Evolutionary conservation across 2,329 filamentous ascomycete species (phyloP).

Genomic region (Claviceps sp.): DNA sequence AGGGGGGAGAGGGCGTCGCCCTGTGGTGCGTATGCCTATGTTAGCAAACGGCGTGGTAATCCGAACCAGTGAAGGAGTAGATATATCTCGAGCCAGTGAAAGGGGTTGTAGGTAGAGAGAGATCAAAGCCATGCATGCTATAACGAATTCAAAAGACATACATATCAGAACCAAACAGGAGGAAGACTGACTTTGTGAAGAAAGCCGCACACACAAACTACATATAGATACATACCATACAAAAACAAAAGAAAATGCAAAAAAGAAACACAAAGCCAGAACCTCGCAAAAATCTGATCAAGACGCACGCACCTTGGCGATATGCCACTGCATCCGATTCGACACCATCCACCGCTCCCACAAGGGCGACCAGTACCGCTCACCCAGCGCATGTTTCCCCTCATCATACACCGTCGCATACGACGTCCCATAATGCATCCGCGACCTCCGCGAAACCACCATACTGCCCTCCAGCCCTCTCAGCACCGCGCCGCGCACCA

Average conservation of each 20-base stretch:
- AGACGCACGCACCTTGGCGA: slow-evolving; percentile 56
- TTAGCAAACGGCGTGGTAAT: no score
- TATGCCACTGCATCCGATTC: slow-evolving; percentile 78
- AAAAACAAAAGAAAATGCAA: no score
- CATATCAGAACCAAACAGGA: background rate
- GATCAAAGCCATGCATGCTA: no score
- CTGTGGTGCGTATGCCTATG: slow-evolving; percentile 21
- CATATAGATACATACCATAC: no score
- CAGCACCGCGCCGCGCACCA: slow-evolving; percentile 64
- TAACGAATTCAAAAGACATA: no score
- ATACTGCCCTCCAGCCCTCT: slow-evolving; percentile 65
- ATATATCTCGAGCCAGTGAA: background rate
- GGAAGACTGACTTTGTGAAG: no score
- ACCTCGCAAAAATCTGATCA: no score
- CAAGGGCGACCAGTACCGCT: slow-evolving; percentile 66
- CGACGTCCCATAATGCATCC: slow-evolving; percentile 68
- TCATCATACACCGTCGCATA: slow-evolving; percentile 74
- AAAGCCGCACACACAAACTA: no score
- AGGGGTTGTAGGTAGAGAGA: no score
- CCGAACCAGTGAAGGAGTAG: no score
- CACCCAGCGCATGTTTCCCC: slow-evolving; percentile 55
- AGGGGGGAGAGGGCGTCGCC: slow-evolving; percentile 63
- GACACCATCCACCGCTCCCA: slow-evolving; percentile 78
- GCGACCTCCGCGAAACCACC: slow-evolving; percentile 59
- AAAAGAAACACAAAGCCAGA: background rate